Conservation (phyloP, 805 yeast species). For the Maudiozyma pseudohumilis region DNA sequence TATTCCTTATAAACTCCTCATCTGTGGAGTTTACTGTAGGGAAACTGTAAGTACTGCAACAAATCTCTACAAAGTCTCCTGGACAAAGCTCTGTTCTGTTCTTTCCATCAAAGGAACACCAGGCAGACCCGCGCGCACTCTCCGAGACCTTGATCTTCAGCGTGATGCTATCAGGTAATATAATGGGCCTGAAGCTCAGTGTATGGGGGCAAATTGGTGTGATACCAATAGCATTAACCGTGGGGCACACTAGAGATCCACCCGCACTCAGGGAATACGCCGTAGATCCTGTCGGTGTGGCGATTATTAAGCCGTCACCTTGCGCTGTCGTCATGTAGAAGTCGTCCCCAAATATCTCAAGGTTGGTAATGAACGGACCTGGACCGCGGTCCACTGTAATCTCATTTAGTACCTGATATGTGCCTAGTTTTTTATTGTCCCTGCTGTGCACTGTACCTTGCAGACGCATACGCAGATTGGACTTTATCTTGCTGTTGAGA, state of each 20-base stretch:
- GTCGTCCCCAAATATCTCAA: slow-evolving; percentile 84
- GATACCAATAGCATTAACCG: slow-evolving; percentile 82
- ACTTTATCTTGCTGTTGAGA: slow-evolving; percentile 60
- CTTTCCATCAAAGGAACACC: slow-evolving; percentile 96
- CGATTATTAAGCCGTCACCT: slow-evolving; percentile 87
- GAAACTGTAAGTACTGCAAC: slow-evolving; percentile 84
- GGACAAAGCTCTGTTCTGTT: slow-evolving; percentile 67
- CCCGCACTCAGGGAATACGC: slow-evolving; percentile 95
- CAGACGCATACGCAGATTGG: slow-evolving; percentile 78
- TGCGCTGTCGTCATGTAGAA: slow-evolving; percentile 79
- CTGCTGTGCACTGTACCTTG: slow-evolving; percentile 61
- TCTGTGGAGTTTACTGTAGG: slow-evolving; percentile 77
- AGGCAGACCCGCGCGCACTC: slow-evolving; percentile 79
- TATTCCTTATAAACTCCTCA: slow-evolving; percentile 74
- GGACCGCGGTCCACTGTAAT: slow-evolving; percentile 91
- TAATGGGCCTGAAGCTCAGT: slow-evolving; percentile 80
- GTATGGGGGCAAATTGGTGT: slow-evolving; percentile 98
- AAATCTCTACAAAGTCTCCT: slow-evolving; percentile 79
- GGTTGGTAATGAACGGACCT: slow-evolving; percentile 80
- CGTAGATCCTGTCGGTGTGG: slow-evolving; percentile 94
- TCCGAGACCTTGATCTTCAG: slow-evolving; percentile 75
- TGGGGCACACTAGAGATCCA: slow-evolving; percentile 90
- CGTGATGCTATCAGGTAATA: slow-evolving; percentile 87
- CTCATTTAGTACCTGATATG: slow-evolving; percentile 83
- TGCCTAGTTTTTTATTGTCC: background rate